A percentile compares a stretch with the other conserved stretches of the same genome.
Conservation (phyloP, 1,284 basidiomycete genomes). For the Pholiota adiposa region DNA sequence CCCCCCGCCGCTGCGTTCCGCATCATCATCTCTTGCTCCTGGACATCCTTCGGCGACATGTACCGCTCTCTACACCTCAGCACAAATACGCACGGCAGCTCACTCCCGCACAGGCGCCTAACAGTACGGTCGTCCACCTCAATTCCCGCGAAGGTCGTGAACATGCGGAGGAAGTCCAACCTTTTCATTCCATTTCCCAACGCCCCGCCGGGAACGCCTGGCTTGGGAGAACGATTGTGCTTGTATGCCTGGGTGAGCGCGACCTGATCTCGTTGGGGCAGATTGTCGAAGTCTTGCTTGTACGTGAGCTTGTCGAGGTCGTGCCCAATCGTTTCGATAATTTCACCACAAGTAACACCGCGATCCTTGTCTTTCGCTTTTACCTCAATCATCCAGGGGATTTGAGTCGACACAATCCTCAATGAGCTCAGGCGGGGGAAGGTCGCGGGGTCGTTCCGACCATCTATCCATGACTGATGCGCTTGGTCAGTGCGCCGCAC, state of each 20-base stretch:
- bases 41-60: constrained; percentile 53
- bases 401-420: constrained; percentile 51
- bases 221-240: constrained; percentile 64
- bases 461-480: constrained; percentile 68
- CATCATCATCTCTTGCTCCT: constrained; percentile 45
- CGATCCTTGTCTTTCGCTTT: constrained; percentile 48
- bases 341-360: constrained; percentile 76
- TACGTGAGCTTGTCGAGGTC: constrained; percentile 55
- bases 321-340: constrained; percentile 59
- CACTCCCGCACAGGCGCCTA: constrained; percentile 47
- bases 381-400: constrained; percentile 66
- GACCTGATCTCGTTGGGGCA: constrained; percentile 38
- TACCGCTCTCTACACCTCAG: constrained; percentile 54
- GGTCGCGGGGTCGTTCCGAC: constrained; percentile 73
- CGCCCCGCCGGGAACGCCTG: constrained; percentile 67
- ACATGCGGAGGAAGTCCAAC: constrained; percentile 62
- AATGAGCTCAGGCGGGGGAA: constrained; percentile 65
- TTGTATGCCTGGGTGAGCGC: constrained; percentile 55
- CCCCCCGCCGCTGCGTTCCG: constrained; percentile 18
- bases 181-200: constrained; percentile 63
- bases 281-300: constrained; percentile 52
- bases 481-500: constrained; percentile 64
- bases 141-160: constrained; percentile 66
- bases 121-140: constrained; percentile 48
- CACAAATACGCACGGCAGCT: constrained; percentile 63